Conservation (phyloP, 768 basidiomycete genomes). For the Calvatia gigantea region DNA sequence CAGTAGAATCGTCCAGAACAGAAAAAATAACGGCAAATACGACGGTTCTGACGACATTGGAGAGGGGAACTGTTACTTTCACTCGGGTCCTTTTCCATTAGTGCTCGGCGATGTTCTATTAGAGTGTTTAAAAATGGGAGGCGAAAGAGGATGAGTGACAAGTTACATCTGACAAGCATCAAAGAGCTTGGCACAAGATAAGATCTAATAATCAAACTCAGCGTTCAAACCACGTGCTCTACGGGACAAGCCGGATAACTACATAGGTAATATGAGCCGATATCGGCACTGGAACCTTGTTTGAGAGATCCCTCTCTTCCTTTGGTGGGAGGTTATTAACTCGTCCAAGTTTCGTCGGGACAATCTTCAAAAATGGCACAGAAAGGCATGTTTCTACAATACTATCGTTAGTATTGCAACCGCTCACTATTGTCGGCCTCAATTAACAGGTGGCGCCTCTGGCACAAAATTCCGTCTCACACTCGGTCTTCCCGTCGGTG, state of each 20-base stretch:
- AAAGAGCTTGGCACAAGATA: not conserved
- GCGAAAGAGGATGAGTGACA: no score
- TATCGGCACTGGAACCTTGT: slow-evolving; percentile 21
- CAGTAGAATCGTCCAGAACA: no score
- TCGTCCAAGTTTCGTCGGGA: slow-evolving; percentile 17
- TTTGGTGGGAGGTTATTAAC: no score
- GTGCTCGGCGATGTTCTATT: not conserved
- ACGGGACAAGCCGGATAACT: slow-evolving; percentile 18
- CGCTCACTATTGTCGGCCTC: no score
- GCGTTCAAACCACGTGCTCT: not conserved
- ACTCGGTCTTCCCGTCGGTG: slow-evolving; percentile 89
- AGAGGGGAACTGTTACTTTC: not conserved
- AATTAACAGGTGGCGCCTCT: slow-evolving; percentile 59
- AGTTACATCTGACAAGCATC: no score
- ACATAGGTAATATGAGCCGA: slow-evolving; percentile 18
- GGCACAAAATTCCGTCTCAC: slow-evolving; percentile 98
- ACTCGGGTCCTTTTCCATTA: slow-evolving; percentile 3
- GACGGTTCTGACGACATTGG: no score
- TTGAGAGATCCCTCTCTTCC: slow-evolving; percentile 8
- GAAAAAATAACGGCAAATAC: no score
- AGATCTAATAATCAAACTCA: not conserved
- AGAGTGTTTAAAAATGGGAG: not conserved
- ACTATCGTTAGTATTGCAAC: no score
- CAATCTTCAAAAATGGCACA: slow-evolving; percentile 31
- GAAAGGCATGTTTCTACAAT: slow-evolving; percentile 23